Base-by-base conservation (phyloP, 2,329 filamentous ascomycete genomes). In the Sclerotinia minor region DNA sequence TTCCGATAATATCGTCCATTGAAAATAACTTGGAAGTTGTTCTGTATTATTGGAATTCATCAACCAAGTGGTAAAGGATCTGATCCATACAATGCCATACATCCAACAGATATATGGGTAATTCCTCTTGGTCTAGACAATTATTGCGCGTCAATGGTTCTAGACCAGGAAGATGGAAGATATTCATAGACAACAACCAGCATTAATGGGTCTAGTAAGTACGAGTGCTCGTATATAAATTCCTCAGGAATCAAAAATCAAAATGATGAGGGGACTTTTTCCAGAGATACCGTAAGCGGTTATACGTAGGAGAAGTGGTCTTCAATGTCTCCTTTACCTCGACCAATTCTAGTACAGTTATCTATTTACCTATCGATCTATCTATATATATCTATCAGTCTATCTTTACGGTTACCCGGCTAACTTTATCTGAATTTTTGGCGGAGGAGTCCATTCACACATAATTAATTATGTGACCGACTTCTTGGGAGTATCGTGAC, bases 131-230 rank as follows among this genome's bases (percentile, higher is more conserved):
- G 54, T 58, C 54, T 58, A 41, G 54, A 58, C 54, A 41, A 26
- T 19, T 26, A 26, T 58, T 44, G 54, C 54, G 54, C 35, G 54
- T 58, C 54, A 44, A 58, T 35, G n/a, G 54, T 58, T 58, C 54
- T 58, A 44, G 54, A 58, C 41, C n/a, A 26, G 15, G 38, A 41
- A 41, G 38, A 17, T 41, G 15, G 35, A 58, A 26, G 54, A 58
- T 44, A 15, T 26, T 44, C 54, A 44, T 24, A 26, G 54, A 26
- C 38, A 44, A 44, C 4, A 44, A 58, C 26, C 13, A 38, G 35
- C n/a, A 19, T 58, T 58, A 58, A 44, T 58, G 54, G 54, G 54
- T 44, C 54, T 38, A 29, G 29, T 29, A 29, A 29, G 29, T 29
- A 9, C n/a, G n/a, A 9, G 11, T n/a, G 19, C 35, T 58, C 35